phyloP scores from a whole-genome alignment of 78 protist species.

The Protostelium mycophagum region DNA sequence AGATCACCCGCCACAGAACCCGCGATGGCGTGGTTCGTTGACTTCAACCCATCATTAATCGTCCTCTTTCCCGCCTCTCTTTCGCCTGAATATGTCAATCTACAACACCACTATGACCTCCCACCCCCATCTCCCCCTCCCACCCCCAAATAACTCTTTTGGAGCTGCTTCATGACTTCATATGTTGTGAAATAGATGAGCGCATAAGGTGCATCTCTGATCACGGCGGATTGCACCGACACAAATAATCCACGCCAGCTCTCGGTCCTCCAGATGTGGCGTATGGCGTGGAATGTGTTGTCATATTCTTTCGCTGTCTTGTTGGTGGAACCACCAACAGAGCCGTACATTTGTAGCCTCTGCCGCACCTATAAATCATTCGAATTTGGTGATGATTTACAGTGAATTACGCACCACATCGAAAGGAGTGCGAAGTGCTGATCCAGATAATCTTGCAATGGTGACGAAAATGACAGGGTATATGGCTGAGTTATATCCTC shows the following conservation, averaged over 20 bases:
- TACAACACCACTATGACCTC: not conserved
- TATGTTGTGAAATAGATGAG: not conserved
- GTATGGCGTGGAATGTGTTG: not conserved
- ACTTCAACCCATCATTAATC: not conserved
- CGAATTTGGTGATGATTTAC: not conserved
- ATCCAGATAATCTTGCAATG: not conserved
- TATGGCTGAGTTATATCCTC: not conserved
- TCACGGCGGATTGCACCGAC: not conserved
- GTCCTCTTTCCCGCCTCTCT: not conserved
- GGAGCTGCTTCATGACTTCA: not conserved
- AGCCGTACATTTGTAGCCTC: not conserved
- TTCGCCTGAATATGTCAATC: not conserved
- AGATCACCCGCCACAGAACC: not conserved
- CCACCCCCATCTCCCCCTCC: not conserved
- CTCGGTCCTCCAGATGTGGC: not conserved
- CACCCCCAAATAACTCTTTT: not conserved
- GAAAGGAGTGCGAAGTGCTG: not conserved
- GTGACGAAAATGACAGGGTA: not conserved
- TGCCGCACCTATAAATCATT: not conserved
- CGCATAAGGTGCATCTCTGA: not conserved
- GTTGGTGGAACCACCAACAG: not conserved
- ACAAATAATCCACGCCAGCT: not conserved
- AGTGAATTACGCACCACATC: not conserved
- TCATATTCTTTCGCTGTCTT: not conserved
- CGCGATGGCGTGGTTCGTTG: not conserved